Base-by-base conservation (phyloP, 345 rosid species). In the Sonneratia alba region DNA sequence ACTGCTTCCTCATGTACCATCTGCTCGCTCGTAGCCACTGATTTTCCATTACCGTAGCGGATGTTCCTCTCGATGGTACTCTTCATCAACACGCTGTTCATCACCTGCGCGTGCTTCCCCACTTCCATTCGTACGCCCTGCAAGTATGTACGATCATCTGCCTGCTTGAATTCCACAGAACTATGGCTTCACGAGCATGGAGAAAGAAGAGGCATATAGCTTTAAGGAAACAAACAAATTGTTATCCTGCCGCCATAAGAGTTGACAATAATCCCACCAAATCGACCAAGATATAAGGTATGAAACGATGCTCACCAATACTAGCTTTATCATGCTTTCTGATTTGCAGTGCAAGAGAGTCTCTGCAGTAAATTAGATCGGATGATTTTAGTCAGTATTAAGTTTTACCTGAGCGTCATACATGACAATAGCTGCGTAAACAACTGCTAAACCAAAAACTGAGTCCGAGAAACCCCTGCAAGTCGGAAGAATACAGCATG, bases 101-200 rank as follows among this genome's bases (percentile, higher is more conserved):
- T 74, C 71, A 80, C 77, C 80, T 27, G 87, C 11, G 91, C 92
- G 79, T 93, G 98, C 72, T 78, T 84, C 42, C 98, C 98, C n/a
- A 89, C 98, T 83, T 93, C 98, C 85, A 93, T 88, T 76, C 98
- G 80, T 65, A 91, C 97, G 1, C 97, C 97, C 97, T 93, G 80
- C 82, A 77, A 49, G 12, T 15, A 6, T 63, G 66, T 1, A 62
- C 32, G 38, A 22, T 57, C 66, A 22, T 57, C 63, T 57, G 12
- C 24, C 3, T 18, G 22, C 22, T n/a, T n/a, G 32, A 16, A 53
- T 47, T 47, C 4, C 57, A 15, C n/a, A 53, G 1, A 4, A 53
- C 57, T 53, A 15, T 19, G 22, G 21, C 57, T 53, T 53, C 6
- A 53, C 22, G 1, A 53, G n/a, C 57, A 53, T 27, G 56, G 0